A percentile compares a stretch with the other conserved stretches of the same genome.
Evolutionary conservation across 768 basidiomycete species (phyloP).

Genomic region (Boletus vermiculosoides): DNA sequence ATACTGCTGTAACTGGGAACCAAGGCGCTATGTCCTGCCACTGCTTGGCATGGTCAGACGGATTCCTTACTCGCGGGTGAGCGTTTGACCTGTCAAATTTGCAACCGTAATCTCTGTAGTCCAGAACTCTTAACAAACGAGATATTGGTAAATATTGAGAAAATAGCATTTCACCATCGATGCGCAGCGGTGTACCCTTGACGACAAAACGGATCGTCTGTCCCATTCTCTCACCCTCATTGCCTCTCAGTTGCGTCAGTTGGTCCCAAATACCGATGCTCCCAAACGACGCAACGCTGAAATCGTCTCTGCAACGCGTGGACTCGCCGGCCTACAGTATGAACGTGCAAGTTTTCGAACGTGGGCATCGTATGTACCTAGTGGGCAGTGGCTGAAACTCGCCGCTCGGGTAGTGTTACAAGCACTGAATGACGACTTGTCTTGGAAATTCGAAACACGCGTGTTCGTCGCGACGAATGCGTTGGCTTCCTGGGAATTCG

Average conservation of each 20-base stretch:
- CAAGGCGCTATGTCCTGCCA: background rate
- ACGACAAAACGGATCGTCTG: background rate
- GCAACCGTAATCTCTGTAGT: background rate
- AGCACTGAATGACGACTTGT: background rate
- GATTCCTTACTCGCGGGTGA: background rate
- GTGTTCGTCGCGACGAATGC: constrained; percentile 1
- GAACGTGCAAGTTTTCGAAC: background rate
- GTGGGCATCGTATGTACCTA: background rate
- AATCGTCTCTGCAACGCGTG: background rate
- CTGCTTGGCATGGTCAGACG: background rate
- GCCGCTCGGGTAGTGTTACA: background rate
- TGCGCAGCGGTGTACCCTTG: background rate
- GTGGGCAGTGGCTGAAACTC: background rate
- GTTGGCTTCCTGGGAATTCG: background rate
- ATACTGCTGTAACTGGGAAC: background rate
- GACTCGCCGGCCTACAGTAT: background rate
- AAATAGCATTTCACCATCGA: background rate
- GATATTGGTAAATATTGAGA: too few species aligned
- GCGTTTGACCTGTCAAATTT: background rate
- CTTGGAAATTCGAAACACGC: constrained; percentile 11
- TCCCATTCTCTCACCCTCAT: background rate
- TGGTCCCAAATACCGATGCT: background rate
- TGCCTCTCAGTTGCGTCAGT: background rate
- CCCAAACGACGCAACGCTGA: background rate
- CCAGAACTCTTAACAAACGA: background rate